A percentile compares a stretch with the other conserved stretches of the same genome.
Evolutionary conservation across 768 basidiomycete species (phyloP).

Genomic region (Calocera viscosa): DNA sequence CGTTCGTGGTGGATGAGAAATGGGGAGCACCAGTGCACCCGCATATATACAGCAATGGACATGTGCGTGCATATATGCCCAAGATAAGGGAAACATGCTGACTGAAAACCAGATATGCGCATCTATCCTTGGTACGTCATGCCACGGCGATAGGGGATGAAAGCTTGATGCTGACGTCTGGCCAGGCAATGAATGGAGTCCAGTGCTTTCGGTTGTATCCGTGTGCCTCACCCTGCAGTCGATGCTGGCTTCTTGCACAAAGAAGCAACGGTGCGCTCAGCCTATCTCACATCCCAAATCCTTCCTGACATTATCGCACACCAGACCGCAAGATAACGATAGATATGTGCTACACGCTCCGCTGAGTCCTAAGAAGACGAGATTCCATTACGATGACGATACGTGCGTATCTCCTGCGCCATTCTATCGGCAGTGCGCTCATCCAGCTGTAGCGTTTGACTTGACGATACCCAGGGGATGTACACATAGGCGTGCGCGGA

Average conservation of each 20-base stretch:
- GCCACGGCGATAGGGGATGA: neutral
- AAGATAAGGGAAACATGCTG: neutral
- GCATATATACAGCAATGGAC: slow-evolving; percentile 15
- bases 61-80: slow-evolving; percentile 9
- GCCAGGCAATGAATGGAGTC: slow-evolving; percentile 27
- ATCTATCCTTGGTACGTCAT: neutral
- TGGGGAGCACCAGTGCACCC: slow-evolving; percentile 14
- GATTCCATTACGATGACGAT: slow-evolving; percentile 29
- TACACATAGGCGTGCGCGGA: neutral
- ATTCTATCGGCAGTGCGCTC: neutral
- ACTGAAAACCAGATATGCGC: neutral
- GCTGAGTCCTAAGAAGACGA: slow-evolving; percentile 27
- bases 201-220: slow-evolving; percentile 26
- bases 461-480: neutral
- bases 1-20: slow-evolving; percentile 12
- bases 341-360: slow-evolving; percentile 27
- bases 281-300: neutral
- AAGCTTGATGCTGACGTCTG: neutral
- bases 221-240: slow-evolving; percentile 29
- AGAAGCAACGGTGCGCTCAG: slow-evolving; percentile 23
- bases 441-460: neutral
- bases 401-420: slow-evolving; percentile 14
- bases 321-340: slow-evolving; percentile 26
- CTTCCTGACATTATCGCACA: slow-evolving; percentile 11
- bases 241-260: slow-evolving; percentile 30